These are phyloP conservation scores for Mycena crocata DNA, from an alignment of 768 basidiomycete genomes.

Conservation along the genomic window DNA sequence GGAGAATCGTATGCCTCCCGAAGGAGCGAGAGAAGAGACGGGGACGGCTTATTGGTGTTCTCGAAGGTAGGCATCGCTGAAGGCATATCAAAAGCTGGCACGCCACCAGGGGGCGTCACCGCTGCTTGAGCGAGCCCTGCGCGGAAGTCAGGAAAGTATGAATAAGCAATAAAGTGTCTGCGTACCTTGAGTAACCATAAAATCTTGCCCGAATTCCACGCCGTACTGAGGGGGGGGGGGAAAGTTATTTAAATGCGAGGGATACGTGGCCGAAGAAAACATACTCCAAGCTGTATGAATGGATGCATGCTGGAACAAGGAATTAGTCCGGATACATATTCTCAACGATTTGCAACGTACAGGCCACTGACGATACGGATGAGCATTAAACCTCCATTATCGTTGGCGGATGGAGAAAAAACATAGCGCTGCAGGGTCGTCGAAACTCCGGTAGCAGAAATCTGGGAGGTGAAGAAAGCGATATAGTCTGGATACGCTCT, in stretches of 20 bases:
- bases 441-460: not conserved
- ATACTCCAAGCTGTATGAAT: constrained; percentile 21
- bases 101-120: not conserved
- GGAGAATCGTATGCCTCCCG: constrained; percentile 16
- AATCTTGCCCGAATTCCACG: constrained; percentile 20
- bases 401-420: constrained; percentile 10
- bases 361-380: constrained; percentile 6
- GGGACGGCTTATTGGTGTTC: not conserved
- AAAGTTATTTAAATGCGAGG: not conserved
- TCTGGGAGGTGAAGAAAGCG: constrained; percentile 5
- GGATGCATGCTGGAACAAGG: constrained; percentile 10
- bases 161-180: not conserved
- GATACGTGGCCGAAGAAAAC: not conserved
- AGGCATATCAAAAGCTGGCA: not conserved
- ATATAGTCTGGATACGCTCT: constrained; percentile 20
- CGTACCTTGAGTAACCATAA: constrained; percentile 24
- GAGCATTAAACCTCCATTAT: constrained; percentile 15
- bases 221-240: not conserved
- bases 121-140: constrained; percentile 15
- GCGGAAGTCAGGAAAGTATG: not conserved
- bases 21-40: constrained; percentile 2
- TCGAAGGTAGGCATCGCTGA: not conserved
- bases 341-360: not conserved
- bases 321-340: not conserved
- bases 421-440: not conserved